A percentile compares a stretch with the other conserved stretches of the same genome.
These are phyloP conservation scores for Pythium oligandrum DNA, from an alignment of 352 stramenopile genomes.

Conservation along the genomic window DNA sequence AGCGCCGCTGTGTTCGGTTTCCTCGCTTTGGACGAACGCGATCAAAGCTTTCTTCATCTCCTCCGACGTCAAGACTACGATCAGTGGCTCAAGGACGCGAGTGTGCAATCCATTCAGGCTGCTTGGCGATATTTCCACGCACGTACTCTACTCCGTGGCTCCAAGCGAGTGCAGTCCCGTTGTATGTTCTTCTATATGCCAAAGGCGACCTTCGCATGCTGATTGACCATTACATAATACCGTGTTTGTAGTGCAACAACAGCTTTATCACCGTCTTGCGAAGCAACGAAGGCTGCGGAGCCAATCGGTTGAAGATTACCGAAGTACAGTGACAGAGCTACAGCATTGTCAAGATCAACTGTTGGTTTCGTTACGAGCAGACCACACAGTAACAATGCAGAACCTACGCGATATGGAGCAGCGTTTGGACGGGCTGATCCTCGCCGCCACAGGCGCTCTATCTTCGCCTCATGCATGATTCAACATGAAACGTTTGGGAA, in stretches of 20 bases:
- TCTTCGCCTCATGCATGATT: neutral
- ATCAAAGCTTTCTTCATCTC: slow-evolving; percentile 55
- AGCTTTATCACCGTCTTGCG: slow-evolving; percentile 29
- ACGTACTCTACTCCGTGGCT: neutral
- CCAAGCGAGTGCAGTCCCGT: too few relatives aligned
- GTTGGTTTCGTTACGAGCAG: slow-evolving; percentile 33
- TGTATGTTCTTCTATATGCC: too few relatives aligned
- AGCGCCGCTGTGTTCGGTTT: slow-evolving; percentile 64
- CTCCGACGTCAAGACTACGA: slow-evolving; percentile 42
- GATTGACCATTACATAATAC: too few relatives aligned
- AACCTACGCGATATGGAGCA: slow-evolving; percentile 33
- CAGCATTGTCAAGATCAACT: slow-evolving; percentile 40
- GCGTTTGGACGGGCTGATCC: slow-evolving; percentile 27
- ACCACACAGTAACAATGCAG: slow-evolving; percentile 36
- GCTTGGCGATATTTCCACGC: slow-evolving; percentile 35
- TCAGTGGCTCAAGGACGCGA: slow-evolving; percentile 32
- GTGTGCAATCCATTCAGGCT: slow-evolving; percentile 57
- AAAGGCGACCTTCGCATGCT: too few relatives aligned
- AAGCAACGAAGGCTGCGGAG: slow-evolving; percentile 49
- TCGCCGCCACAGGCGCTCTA: neutral
- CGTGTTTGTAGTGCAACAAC: slow-evolving; percentile 16
- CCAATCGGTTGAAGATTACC: slow-evolving; percentile 33
- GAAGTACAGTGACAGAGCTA: slow-evolving; percentile 35
- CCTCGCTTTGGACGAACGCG: slow-evolving; percentile 44
- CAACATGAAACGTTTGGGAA: too few relatives aligned